Evolutionary conservation across 164 flowering plant species (phyloP).

Genomic region (Dillenia turbinata): DNA sequence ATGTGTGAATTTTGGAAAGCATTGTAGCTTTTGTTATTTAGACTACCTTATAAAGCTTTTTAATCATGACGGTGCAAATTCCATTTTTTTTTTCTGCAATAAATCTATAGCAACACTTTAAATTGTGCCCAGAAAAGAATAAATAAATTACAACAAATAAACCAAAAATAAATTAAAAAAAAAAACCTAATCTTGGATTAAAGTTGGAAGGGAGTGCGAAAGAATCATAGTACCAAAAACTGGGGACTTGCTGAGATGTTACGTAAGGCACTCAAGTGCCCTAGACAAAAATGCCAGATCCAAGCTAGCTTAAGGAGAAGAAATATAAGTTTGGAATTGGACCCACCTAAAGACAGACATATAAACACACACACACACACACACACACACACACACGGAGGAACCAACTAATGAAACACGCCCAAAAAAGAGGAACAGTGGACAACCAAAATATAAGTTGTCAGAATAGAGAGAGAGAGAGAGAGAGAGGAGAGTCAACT

Average conservation of each 20-base stretch:
- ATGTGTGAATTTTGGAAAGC: no score
- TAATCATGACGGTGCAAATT: no score
- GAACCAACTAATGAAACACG: slow-evolving; percentile 1
- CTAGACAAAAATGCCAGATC: not conserved
- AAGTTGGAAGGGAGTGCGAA: not conserved
- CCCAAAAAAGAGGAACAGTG: not conserved
- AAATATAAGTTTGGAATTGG: not conserved
- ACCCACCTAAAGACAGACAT: not conserved
- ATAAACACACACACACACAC: not conserved
- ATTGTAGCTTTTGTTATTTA: no score
- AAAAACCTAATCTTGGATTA: no score
- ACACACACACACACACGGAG: not conserved
- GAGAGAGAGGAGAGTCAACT: not conserved
- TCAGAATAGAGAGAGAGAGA: no score
- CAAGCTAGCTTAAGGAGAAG: not conserved
- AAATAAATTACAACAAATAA: no score
- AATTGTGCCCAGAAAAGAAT: no score
- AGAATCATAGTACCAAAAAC: not conserved
- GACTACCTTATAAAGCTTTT: no score
- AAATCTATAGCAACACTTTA: no score
- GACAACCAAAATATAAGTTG: slow-evolving; percentile 5
- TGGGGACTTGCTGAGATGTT: not conserved
- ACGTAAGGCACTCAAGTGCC: not conserved
- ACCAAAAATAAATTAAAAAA: no score
- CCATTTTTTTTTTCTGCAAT: no score